phyloP scores from a whole-genome alignment of 2,329 filamentous ascomycete genomes.

The Cladophialophora immunda region DNA sequence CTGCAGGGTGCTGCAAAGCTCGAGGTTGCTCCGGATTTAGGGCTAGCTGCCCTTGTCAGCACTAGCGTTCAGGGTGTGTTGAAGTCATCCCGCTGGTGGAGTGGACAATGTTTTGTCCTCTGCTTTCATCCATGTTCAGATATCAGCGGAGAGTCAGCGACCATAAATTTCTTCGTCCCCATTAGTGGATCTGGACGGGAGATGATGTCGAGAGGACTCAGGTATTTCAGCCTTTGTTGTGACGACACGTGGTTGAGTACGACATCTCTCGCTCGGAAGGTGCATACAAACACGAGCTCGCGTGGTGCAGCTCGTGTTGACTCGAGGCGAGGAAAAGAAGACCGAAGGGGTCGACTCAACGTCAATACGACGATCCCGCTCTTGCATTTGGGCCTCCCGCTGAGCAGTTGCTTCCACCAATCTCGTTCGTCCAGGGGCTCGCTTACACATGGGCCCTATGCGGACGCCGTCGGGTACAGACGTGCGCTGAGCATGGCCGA shows the following conservation, averaged over 20 bases:
- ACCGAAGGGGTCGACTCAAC: neutral
- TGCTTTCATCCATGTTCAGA: slow-evolving; percentile 9
- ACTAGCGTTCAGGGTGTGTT: slow-evolving; percentile 3
- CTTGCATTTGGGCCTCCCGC: slow-evolving; percentile 31
- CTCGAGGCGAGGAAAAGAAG: neutral
- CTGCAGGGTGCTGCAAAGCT: neutral
- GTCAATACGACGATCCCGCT: slow-evolving; percentile 11
- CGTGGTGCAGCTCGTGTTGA: slow-evolving; percentile 27
- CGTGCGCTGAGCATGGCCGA: slow-evolving; percentile 8
- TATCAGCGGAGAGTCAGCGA: slow-evolving; percentile 10
- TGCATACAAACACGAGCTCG: slow-evolving; percentile 27
- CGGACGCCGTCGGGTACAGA: slow-evolving; percentile 3
- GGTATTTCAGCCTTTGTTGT: slow-evolving; percentile 20
- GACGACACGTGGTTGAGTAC: slow-evolving; percentile 29
- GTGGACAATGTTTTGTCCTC: neutral
- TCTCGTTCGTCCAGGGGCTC: slow-evolving; percentile 4
- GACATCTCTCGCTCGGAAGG: slow-evolving; percentile 13
- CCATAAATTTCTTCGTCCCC: neutral
- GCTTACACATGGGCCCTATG: slow-evolving; percentile 8
- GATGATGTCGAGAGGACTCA: neutral
- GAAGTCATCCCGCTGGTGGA: slow-evolving; percentile 9
- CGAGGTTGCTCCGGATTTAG: neutral
- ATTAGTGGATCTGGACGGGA: neutral
- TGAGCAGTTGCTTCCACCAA: slow-evolving; percentile 19
- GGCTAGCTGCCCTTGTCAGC: slow-evolving; percentile 18